Evolutionary conservation across 2,329 filamentous ascomycete genomes (phyloP).

Genomic region (Parascedosporium putredinis): DNA sequence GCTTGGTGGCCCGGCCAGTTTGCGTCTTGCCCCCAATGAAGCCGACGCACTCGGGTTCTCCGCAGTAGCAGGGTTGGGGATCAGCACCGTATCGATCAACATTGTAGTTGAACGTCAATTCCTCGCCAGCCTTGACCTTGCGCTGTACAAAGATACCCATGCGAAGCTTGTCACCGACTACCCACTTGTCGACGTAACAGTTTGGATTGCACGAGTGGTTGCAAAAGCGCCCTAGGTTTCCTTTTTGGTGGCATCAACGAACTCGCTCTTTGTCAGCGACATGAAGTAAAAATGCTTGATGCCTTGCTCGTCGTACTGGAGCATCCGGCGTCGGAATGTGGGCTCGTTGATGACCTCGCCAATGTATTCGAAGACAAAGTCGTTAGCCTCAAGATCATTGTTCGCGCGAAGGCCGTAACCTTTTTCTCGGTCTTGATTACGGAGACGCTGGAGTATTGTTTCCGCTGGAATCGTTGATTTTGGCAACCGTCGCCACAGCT

Average conservation of each 20-base stretch:
- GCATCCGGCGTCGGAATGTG: conserved; percentile 79
- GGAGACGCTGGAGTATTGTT: conserved; percentile 79
- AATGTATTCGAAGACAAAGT: conserved; percentile 97
- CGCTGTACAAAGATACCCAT: conserved; percentile 98
- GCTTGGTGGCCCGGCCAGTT: conserved; percentile 86
- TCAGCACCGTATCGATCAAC: conserved; percentile 96
- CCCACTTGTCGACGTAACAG: conserved; percentile 99
- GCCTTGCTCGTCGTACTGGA: conserved; percentile 87
- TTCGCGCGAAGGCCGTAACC: conserved; percentile 86
- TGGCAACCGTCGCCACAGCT: conserved; percentile 82
- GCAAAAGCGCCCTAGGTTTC: conserved; percentile 92
- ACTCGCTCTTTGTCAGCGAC: conserved; percentile 93
- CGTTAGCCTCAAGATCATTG: conserved; percentile 62
- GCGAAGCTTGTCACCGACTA: conserved; percentile 89
- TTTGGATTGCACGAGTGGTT: conserved; percentile 99
- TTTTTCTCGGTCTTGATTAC: conserved; percentile 99
- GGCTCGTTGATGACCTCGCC: conserved; percentile 95
- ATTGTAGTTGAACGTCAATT: conserved; percentile 98
- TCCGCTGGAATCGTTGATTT: conserved; percentile 89
- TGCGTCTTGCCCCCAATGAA: conserved; percentile 98
- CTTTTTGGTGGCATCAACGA: conserved; percentile 97
- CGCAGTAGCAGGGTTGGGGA: conserved; percentile 94
- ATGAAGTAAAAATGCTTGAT: conserved; percentile 99
- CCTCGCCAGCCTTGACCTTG: conserved; percentile 75
- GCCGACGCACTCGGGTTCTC: conserved; percentile 85